These are phyloP conservation scores for Xerocomus brunneocitrinus DNA, from an alignment of 768 basidiomycete species.

Conservation along the genomic window DNA sequence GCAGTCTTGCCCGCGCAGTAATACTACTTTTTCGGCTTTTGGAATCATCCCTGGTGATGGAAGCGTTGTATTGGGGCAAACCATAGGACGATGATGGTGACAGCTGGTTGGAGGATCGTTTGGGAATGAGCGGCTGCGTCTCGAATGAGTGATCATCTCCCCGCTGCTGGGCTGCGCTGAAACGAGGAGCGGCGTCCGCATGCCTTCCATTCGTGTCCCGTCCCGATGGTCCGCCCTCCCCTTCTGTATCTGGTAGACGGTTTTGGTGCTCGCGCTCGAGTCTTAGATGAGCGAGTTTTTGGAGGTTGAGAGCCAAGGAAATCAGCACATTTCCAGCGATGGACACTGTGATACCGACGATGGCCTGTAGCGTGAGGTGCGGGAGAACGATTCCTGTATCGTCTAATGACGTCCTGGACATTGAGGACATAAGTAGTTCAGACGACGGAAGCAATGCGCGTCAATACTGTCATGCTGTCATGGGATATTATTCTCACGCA, in stretches of 20 bases:
- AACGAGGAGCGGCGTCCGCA: background rate
- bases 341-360: constrained; percentile 79
- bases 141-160: constrained; percentile 15
- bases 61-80: background rate
- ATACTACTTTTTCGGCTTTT: constrained; percentile 27
- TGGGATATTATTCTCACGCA: constrained; percentile 22
- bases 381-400: constrained; percentile 43
- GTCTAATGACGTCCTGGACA: constrained; percentile 14
- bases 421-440: background rate
- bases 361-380: constrained; percentile 48
- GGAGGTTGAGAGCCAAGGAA: constrained; percentile 84
- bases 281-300: constrained; percentile 85
- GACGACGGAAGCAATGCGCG: background rate
- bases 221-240: constrained; percentile 8
- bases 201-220: constrained; percentile 1
- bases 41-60: constrained; percentile 20
- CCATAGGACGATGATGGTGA: constrained; percentile 17
- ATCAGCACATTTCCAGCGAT: constrained; percentile 85
- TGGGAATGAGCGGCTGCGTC: constrained; percentile 28
- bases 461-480: background rate
- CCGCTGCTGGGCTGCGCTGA: constrained; percentile 8
- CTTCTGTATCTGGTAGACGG: constrained; percentile 6
- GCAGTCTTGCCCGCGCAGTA: constrained; percentile 15
- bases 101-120: constrained; percentile 20
- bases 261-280: constrained; percentile 41